A percentile compares a stretch with the other conserved stretches of the same genome.
Evolutionary conservation across 768 basidiomycete genomes (phyloP).

Genomic region (Ramaria sp.): DNA sequence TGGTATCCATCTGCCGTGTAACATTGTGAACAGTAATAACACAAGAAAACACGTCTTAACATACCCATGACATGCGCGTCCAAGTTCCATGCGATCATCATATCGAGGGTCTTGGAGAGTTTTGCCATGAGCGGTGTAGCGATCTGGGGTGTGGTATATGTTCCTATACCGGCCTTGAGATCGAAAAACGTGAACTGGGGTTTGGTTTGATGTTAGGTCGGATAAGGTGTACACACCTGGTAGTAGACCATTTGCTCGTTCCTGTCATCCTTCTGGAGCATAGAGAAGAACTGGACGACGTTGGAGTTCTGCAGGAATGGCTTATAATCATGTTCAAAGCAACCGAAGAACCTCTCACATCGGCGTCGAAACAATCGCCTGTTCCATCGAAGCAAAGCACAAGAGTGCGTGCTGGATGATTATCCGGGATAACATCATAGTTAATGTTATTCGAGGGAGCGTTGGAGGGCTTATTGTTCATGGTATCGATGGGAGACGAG

Average conservation of each 20-base stretch:
- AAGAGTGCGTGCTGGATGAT: background rate
- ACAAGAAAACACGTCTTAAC: slow-evolving; percentile 10
- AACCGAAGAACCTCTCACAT: background rate
- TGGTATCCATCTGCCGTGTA: slow-evolving; percentile 48
- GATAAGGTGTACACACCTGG: no score
- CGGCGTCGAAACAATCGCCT: background rate
- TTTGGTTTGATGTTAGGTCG: no score
- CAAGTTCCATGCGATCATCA: slow-evolving; percentile 50
- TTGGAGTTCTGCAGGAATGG: slow-evolving; percentile 49
- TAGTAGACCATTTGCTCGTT: slow-evolving; percentile 62
- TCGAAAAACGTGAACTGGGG: no score
- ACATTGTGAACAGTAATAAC: background rate
- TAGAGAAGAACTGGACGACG: slow-evolving; percentile 54
- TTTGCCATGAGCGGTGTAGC: slow-evolving; percentile 47
- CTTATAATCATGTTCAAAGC: background rate
- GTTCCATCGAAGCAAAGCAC: slow-evolving; percentile 7
- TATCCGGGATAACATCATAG: background rate
- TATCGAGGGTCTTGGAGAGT: slow-evolving; percentile 43
- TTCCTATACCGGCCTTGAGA: slow-evolving; percentile 66
- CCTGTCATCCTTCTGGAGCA: slow-evolving; percentile 57
- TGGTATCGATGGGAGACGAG: no score
- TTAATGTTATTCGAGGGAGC: no score
- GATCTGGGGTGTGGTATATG: slow-evolving; percentile 53
- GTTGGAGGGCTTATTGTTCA: no score
- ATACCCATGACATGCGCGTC: slow-evolving; percentile 61